Evolutionary conservation across 2,329 filamentous ascomycete species (phyloP), one percentile per base, ranked within the genome.

Genomic region (Aspergillus ochraceoroseus): DNA sequence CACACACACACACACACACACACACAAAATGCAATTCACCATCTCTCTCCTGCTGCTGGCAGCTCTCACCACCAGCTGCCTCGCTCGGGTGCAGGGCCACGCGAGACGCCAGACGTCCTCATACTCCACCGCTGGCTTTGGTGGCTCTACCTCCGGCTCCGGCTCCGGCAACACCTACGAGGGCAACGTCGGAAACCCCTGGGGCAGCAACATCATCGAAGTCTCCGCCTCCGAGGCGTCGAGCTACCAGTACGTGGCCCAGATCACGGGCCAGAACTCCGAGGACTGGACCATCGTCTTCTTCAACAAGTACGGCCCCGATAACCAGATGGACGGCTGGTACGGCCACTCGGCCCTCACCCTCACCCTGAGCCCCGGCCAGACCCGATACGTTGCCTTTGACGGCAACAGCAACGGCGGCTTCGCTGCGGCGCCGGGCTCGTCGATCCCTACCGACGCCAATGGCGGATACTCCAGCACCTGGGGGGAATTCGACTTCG

Each of bases 401-500:
- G 61, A 61, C 23, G 49, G 54, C 13, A 53, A 66, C 48, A 53
- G 63, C 3, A 57, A 65, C 38, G 63, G 62, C 41, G 61, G 55
- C 17, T 65, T 55, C 27, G 56, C 54, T 9, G 62, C 63, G 5
- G 53, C 55, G 8, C 30, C 47, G 12, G 49, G 46, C n/a, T 29
- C 37, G 9, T 46, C 14, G 2, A 47, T 66, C 3, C 62, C 62
- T 6, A 59, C 41, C 3, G 52, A 58, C 18, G 28, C 44, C 4
- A 56, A 43, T 27, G 64, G 64, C n/a, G 61, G 56, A 5, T 63
- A 61, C 34, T 54, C 59, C 5, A 56, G 51, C 15, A 66, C 63
- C 18, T 67, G 63, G 63, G 63, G 63, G 8, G 64, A 67, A 36
- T 66, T 65, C 20, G 58, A 59, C 14, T 65, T 67, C 27, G 61